Evolutionary conservation across 495 filamentous ascomycete genomes (phyloP).

Genomic region (Aspergillus nanangensis): DNA sequence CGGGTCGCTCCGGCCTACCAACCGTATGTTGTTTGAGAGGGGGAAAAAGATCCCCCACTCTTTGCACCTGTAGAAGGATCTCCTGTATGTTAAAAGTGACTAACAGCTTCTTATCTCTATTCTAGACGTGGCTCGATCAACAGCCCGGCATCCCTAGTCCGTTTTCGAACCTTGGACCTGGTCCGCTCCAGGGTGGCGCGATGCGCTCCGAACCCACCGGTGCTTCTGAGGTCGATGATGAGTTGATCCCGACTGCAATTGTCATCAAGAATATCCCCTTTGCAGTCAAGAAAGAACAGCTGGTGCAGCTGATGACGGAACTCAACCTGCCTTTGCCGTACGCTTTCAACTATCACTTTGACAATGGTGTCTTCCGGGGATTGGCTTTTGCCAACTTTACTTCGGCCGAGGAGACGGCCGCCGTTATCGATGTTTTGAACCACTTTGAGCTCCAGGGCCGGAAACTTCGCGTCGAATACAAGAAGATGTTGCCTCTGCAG

Average conservation of each 20-base stretch:
- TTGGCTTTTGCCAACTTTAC: slow-evolving; percentile 98
- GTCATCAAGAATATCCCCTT: slow-evolving; percentile 99
- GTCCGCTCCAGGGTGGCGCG: slow-evolving; percentile 44
- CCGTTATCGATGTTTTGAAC: slow-evolving; percentile 87
- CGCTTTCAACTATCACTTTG: slow-evolving; percentile 99
- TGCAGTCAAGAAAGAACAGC: slow-evolving; percentile 93
- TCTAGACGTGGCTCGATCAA: slow-evolving; percentile 61
- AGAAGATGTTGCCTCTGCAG: slow-evolving; percentile 95
- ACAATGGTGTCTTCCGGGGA: slow-evolving; percentile 94
- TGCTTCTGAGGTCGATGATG: slow-evolving; percentile 60
- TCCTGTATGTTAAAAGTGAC: too few species aligned
- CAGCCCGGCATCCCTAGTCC: slow-evolving; percentile 49
- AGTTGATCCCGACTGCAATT: slow-evolving; percentile 95
- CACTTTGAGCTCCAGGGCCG: slow-evolving; percentile 92
- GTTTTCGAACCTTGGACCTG: slow-evolving; percentile 50
- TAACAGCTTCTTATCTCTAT: too few species aligned
- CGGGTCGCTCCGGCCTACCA: slow-evolving; percentile 51
- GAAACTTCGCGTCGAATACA: slow-evolving; percentile 95
- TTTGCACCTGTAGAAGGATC: too few species aligned
- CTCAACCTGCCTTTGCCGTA: slow-evolving; percentile 89
- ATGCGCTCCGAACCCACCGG: slow-evolving; percentile 50
- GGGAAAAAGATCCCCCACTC: too few species aligned
- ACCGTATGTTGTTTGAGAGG: slow-evolving; percentile 53
- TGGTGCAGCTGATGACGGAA: slow-evolving; percentile 88
- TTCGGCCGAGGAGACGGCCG: slow-evolving; percentile 84